Percentiles rank a stretch among this genome's conserved stretches.
Evolutionary conservation across 306 rosid species (phyloP).

Genomic region (Corylus avellana): DNA sequence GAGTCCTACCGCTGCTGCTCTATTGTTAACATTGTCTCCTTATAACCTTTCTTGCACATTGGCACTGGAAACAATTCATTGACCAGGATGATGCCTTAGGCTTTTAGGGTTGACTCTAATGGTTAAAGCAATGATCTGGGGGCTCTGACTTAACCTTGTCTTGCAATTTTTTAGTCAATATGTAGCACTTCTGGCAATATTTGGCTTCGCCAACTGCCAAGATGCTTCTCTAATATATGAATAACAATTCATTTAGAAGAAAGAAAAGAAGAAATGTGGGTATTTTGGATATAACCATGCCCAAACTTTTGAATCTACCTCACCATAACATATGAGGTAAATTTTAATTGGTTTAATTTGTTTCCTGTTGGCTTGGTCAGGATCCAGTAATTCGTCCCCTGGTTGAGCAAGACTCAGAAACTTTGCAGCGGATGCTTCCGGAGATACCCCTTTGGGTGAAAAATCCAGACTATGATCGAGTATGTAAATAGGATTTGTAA

Average conservation of each 20-base stretch:
- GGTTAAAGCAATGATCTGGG: background rate
- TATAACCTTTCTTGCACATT: background rate
- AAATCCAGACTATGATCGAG: slow-evolving; percentile 92
- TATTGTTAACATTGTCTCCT: background rate
- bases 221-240: background rate
- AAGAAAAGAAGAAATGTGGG: background rate
- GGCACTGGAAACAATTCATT: too few species aligned
- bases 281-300: slow-evolving; percentile 1
- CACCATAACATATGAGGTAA: background rate
- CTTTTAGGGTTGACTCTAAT: background rate
- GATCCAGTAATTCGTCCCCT: slow-evolving; percentile 63
- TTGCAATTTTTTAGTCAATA: background rate
- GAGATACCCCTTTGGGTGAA: slow-evolving; percentile 95
- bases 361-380: slow-evolving; percentile 37
- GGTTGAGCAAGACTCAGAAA: slow-evolving; percentile 65
- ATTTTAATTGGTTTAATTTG: slow-evolving; percentile 16
- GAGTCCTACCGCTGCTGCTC: background rate
- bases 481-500: slow-evolving; percentile 24
- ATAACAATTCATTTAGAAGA: too few species aligned
- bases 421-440: slow-evolving; percentile 72
- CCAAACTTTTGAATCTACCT: background rate
- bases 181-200: background rate
- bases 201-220: background rate
- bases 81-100: background rate
- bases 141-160: background rate